A percentile compares a stretch with the other conserved stretches of the same genome.
These are phyloP conservation scores for Metarhizium humberi DNA, from an alignment of 2,329 filamentous ascomycete species.

Conservation along the genomic window DNA sequence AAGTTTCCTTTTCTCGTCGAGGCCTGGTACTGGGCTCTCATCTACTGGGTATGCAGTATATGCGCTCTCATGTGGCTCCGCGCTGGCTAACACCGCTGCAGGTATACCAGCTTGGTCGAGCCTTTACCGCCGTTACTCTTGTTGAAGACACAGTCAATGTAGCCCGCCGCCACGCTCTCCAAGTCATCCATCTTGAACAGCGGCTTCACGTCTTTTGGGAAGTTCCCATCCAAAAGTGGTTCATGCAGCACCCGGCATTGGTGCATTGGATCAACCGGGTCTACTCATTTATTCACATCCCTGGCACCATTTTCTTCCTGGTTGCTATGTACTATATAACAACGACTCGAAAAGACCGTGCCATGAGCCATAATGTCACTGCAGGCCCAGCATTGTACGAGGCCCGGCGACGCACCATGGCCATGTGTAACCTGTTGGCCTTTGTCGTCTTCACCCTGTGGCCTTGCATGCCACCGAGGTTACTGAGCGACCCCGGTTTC, in stretches of 20 bases:
- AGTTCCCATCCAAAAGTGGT: too few species aligned
- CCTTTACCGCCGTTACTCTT: constrained; percentile 60
- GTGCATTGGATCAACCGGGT: too few species aligned
- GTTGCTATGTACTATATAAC: too few species aligned
- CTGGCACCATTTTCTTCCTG: too few species aligned
- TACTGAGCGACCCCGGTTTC: too few species aligned
- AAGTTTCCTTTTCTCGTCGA: constrained; percentile 66
- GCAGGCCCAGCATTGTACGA: constrained; percentile 42
- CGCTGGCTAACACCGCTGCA: constrained; percentile 18
- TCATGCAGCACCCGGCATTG: too few species aligned
- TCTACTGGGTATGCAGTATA: constrained; percentile 9
- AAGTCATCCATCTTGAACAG: too few species aligned
- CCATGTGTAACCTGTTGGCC: constrained; percentile 50
- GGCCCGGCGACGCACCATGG: constrained; percentile 48
- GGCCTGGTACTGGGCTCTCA: constrained; percentile 59
- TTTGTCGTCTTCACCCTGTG: constrained; percentile 54
- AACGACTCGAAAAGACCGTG: too few species aligned
- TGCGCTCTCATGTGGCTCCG: neutral
- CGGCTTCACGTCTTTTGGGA: too few species aligned
- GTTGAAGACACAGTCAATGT: constrained; percentile 59
- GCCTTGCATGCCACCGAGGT: constrained; percentile 46
- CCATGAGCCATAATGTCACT: constrained; percentile 16
- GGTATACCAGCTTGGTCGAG: constrained; percentile 67
- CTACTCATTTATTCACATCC: too few species aligned
- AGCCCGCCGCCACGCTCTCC: too few species aligned